Base-by-base conservation (phyloP, 2,329 filamentous ascomycete species). In the Trichophyton schoenleinii region DNA sequence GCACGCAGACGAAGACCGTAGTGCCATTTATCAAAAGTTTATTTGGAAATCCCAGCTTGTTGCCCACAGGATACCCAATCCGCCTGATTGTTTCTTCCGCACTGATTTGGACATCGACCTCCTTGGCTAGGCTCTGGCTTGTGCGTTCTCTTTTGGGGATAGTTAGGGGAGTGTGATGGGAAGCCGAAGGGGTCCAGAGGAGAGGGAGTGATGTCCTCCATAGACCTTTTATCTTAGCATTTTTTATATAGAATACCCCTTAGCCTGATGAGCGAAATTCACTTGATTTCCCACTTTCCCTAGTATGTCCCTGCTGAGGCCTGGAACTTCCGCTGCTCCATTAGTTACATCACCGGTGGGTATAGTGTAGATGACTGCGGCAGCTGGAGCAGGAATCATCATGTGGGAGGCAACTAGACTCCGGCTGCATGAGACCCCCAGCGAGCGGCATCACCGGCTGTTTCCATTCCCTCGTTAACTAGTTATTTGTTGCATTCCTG, bases 51-150 rank as follows among this genome's bases (percentile, higher is more conserved):
- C 36, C 25, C 42, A 59, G n/a, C 57, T 65, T 28, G 62, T 66
- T 57, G 64, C 66, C 53, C 66, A 63, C 44, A 62, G 62, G 18
- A 63, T 61, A 34, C 57, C 59, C 11, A 61, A 63, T 25, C 65
- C 65, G 28, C 63, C 67, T 42, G 63, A 64, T 57, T 70, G 67
- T 61, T 65, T 67, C 66, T 62, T 66, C 53, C 60, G 64, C 60
- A 55, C 64, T 63, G 63, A 65, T 52, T 58, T 69, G 63, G 62
- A 64, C 62, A 18, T 63, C 44, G 62, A 66, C 13, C 48, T 53
- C 48, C 13, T 53, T 53, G 48, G 48, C 22, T 53, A 53, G 48
- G 5, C 48, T 18, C 13, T 28, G 34, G 34, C 34, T 53, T 34
- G 28, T 3, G 22, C 11, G 22, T 28, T 28, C 22, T 13, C 22